Evolutionary conservation across 139 green algal genomes (phyloP), one percentile per base, ranked within the genome.

Genomic region (Chlamydomonas eustigma): DNA sequence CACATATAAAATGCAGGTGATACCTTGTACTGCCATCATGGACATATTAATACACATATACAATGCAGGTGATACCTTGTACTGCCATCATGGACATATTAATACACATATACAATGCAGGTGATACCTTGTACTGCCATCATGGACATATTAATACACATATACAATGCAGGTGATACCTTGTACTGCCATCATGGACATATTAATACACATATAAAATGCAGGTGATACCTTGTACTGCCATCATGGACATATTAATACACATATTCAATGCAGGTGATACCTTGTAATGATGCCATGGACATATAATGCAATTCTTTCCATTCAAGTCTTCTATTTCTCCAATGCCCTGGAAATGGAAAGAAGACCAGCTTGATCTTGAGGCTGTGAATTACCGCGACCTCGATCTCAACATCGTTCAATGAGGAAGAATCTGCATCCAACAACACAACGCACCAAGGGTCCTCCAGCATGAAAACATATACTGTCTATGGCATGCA

Each of bases 11-110:
- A 75, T 75, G 24, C 28, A 64, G 22, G n/a, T n/a, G n/a, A n/a
- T n/a, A 89, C 84, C 84, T 87, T 89, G 67, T 88, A 85, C 39
- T 79, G 81, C 50, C 91, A 84, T 84, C 83, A 90, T 2, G 89
- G 89, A 73, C 89, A 93, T 3, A 80, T 63, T 0, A 93, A 70
- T 65, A 82, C 88, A 0, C 78, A 37, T 18, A 64, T 71, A 1
- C 84, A 82, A 31, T 84, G 76, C 0, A 90, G 66, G 1, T 93
- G 87, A 31, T 91, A 83, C 31, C 90, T 90, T 51, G 90, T 85
- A 1, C 87, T 85, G 33, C 88, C 39, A 12, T 76, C 76, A 82
- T 90, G 80, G 58, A 31, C 18, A 71, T 39, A 6, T 22, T 22
- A 34, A 70, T 6, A 70, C n/a, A n/a, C n/a, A n/a, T n/a, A n/a